Base-by-base conservation (phyloP, 345 rosid species). In the Erysimum cheiranthoides region DNA sequence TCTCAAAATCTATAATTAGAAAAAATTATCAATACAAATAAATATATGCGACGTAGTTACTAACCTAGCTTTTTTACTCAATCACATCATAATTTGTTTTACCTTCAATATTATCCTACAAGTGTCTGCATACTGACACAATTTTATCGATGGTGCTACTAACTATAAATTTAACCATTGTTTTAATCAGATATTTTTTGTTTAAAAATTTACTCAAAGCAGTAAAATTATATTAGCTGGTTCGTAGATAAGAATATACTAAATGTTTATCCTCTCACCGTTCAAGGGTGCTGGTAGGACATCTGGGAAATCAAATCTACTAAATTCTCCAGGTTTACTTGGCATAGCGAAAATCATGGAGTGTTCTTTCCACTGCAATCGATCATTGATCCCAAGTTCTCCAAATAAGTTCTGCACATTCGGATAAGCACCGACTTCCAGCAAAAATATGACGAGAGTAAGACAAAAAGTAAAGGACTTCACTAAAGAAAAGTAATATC, bases 271-370 rank as follows among this genome's bases (percentile, higher is more conserved):
- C 61, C 49, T 75, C 87, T 84, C 65, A 94, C 97, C 98, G 68
- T 94, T 94, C 61, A 94, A 73, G 38, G 98, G 98, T 80, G 97
- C 89, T 6, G 95, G 95, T 25, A 92, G 82, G 80, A 67, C 88
- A 73, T 94, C 97, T 61, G 88, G 86, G 80, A 94, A 94, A 83
- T 94, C 98, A 87, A 94, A 94, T 80, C 92, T 85, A 80, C 95
- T 94, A 73, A 90, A 94, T 71, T 94, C 97, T 61, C 97, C 96
- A 27, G 97, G 97, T 80, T 89, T 90, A 81, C 87, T 90, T 76
- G 97, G 97, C 95, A 94, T 92, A 31, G 98, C 97, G 74, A 94
- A 94, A 59, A 94, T 94, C 98, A 94, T 94, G 63, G 96, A 94
- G 68, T 94, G 98, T 75, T 94, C 97, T 80, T 94, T 92, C 98